phyloP scores from a whole-genome alignment of 202 grass and related monocot genomes.

The Saccharum hybrid region DNA sequence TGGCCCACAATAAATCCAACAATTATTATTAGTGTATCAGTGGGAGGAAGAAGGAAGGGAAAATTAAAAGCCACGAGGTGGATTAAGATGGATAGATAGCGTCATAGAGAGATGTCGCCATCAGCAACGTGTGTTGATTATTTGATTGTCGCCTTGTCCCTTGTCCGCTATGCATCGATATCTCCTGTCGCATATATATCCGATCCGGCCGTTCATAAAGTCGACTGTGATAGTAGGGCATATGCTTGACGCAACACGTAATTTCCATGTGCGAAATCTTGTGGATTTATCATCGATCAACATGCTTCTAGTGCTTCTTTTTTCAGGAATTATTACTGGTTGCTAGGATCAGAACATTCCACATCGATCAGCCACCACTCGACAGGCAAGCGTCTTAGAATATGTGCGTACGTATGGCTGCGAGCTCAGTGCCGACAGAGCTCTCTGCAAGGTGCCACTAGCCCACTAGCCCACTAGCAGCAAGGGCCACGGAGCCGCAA shows the following conservation, averaged over 20 bases:
- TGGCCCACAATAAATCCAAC: too few relatives aligned
- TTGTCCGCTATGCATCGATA: not conserved
- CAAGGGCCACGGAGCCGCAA: too few relatives aligned
- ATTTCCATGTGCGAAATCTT: not conserved
- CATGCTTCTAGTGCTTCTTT: too few relatives aligned
- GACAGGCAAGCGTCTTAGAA: too few relatives aligned
- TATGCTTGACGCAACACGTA: not conserved
- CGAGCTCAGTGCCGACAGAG: too few relatives aligned
- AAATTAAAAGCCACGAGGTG: too few relatives aligned
- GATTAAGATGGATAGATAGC: not conserved
- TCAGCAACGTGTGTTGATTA: not conserved
- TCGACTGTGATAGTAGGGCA: not conserved
- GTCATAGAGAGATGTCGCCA: not conserved
- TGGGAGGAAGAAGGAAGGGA: too few relatives aligned
- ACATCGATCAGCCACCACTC: not conserved
- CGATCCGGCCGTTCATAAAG: not conserved
- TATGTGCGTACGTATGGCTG: too few relatives aligned
- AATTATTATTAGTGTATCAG: too few relatives aligned
- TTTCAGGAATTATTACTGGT: not conserved
- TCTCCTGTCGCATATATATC: not conserved
- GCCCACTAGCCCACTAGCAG: too few relatives aligned
- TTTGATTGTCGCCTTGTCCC: not conserved
- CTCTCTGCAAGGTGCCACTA: too few relatives aligned
- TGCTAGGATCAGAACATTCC: not conserved
- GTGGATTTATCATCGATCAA: not conserved